Evolutionary conservation across 192 early-diverging fungal species (phyloP).

Genomic region (Coemansia sp.): DNA sequence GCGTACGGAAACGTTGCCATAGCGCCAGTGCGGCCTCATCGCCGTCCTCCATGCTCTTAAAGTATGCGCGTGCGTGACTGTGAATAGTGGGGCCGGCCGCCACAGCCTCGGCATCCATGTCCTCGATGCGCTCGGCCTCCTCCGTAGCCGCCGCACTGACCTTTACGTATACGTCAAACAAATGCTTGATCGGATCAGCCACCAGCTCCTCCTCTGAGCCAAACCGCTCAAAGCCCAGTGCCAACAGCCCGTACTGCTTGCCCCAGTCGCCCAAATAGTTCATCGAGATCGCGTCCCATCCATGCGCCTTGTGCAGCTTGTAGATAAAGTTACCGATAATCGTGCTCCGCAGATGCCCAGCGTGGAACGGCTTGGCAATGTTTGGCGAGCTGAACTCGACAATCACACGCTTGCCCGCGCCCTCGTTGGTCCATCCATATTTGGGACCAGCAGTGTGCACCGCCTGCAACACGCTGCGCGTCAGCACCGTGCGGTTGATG

Average conservation of each 20-base stretch:
- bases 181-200: slow-evolving; percentile 82
- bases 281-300: slow-evolving; percentile 84
- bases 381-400: slow-evolving; percentile 96
- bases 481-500: slow-evolving; percentile 59
- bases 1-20: slow-evolving; percentile 86
- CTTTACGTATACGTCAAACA: slow-evolving; percentile 90
- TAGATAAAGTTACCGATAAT: slow-evolving; percentile 95
- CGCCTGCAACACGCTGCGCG: slow-evolving; percentile 56
- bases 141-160: slow-evolving; percentile 39
- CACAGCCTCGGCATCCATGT: slow-evolving; percentile 58
- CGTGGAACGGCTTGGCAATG: slow-evolving; percentile 98
- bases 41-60: slow-evolving; percentile 92
- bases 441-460: slow-evolving; percentile 56
- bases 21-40: slow-evolving; percentile 75
- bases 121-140: background rate
- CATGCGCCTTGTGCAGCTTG: slow-evolving; percentile 79
- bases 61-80: slow-evolving; percentile 88
- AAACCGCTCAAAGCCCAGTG: slow-evolving; percentile 80
- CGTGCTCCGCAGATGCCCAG: slow-evolving; percentile 94
- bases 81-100: slow-evolving; percentile 66
- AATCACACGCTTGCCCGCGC: slow-evolving; percentile 74
- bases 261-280: slow-evolving; percentile 99
- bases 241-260: slow-evolving; percentile 96
- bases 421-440: slow-evolving; percentile 66
- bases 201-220: slow-evolving; percentile 78